Evolutionary conservation across 2,329 filamentous ascomycete genomes (phyloP), one percentile per base, ranked within the genome.

Genomic region (Colletotrichum lentis): DNA sequence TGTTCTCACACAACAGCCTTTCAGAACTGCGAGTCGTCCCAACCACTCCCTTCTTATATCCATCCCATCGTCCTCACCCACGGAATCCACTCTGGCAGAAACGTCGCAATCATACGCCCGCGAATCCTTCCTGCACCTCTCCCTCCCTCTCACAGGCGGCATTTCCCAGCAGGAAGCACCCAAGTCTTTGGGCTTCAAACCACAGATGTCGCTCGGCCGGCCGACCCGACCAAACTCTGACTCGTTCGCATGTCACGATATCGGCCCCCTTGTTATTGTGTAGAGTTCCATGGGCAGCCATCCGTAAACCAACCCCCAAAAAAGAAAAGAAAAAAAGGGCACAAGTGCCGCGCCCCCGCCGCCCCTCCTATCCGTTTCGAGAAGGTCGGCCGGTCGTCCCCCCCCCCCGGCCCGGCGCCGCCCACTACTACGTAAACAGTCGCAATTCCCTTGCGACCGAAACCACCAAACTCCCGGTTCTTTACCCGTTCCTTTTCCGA

Each of bases 311-410:
- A 27, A 27, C 27, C 27, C 27, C 8, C 6, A 27, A 27, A 27
- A 27, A 27, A 8, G 27, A 27, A 8, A 8, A n/a, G n/a, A 6
- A 50, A n/a, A 5, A 52, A 60, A 60, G 56, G 50, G 62, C 55
- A 12, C 18, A 3, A 14, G 35, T 58, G 62, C 62, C 61, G 62
- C n/a, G 24, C 5, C 27, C 4, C 27, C 27, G 27, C 37, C 22
- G 16, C 18, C 27, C 24, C 41, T 53, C 62, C 37, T 39, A 11
- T 46, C 59, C 59, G 12, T 39, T 56, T 66, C 35, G 37, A 63
- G 59, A 67, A 67, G 64, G 64, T 67, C 59, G n/a, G 14, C 4
- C 11, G 12, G n/a, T n/a, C n/a, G n/a, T n/a, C n/a, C n/a, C n/a
- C n/a, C n/a, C 18, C 18, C n/a, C 14, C 31, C 7, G 54, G 31